Percentiles rank a stretch among this genome's conserved stretches.
Evolutionary conservation across 2,329 filamentous ascomycete species (phyloP).

Genomic region (Onygenales sp.): DNA sequence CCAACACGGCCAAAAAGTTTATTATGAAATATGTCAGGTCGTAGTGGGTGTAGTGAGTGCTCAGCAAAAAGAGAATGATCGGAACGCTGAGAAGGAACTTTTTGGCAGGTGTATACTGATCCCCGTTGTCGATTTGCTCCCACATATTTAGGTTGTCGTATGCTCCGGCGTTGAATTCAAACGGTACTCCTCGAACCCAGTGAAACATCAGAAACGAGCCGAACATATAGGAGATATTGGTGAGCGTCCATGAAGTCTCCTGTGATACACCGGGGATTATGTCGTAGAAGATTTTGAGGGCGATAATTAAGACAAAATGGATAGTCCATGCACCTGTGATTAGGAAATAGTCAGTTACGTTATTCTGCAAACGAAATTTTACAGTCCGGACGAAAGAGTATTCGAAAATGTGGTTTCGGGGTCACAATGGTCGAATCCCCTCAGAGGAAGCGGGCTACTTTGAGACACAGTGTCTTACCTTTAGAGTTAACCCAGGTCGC

Average conservation of each 20-base stretch:
- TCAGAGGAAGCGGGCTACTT: neutral
- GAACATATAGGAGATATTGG: conserved; percentile 98
- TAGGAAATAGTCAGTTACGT: conserved; percentile 11
- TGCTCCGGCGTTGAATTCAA: conserved; percentile 96
- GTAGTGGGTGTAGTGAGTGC: conserved; percentile 98
- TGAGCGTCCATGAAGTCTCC: conserved; percentile 96
- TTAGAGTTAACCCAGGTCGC: conserved; percentile 99
- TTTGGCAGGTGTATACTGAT: conserved; percentile 97
- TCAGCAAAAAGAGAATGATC: conserved; percentile 86
- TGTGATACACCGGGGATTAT: conserved; percentile 93
- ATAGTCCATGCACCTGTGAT: conserved; percentile 87
- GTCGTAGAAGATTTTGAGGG: conserved; percentile 93
- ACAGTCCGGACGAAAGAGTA: conserved; percentile 2
- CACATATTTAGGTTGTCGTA: conserved; percentile 99
- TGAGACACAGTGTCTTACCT: conserved; percentile 50
- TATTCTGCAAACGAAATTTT: neutral
- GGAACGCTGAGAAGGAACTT: conserved; percentile 95
- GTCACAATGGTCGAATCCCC: neutral
- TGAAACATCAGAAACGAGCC: conserved; percentile 99
- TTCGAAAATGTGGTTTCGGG: too few relatives aligned
- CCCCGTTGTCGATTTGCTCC: conserved; percentile 99
- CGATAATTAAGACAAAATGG: conserved; percentile 83
- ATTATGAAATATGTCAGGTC: conserved; percentile 94
- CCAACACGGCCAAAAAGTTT: conserved; percentile 87
- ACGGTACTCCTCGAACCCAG: conserved; percentile 93